Percentiles rank a stretch among this genome's conserved stretches.
Conservation (phyloP, 768 basidiomycete species). For the Tephrocybe sp. region DNA sequence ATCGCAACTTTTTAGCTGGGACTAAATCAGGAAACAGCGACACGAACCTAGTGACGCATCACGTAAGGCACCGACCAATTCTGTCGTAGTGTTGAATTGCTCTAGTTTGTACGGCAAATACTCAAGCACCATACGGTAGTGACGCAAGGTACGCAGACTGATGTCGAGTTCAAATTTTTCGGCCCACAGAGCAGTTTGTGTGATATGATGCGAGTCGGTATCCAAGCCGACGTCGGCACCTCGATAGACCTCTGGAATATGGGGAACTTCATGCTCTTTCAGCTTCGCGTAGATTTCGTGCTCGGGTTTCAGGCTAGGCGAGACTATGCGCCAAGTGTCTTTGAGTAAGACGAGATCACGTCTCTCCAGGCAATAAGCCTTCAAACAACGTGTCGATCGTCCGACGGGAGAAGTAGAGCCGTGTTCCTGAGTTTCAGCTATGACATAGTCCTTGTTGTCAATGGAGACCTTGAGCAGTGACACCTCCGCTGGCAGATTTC, state of each 20-base stretch:
- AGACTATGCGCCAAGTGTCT: no score
- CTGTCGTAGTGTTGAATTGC: neutral
- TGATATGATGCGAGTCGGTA: neutral
- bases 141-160: no score
- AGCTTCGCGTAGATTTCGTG: constrained; percentile 2
- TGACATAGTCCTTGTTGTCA: no score
- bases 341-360: neutral
- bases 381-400: constrained; percentile 1
- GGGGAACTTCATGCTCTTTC: neutral
- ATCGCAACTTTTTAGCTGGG: no score
- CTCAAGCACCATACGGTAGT: neutral
- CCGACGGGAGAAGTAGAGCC: neutral
- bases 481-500: no score
- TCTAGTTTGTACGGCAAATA: neutral
- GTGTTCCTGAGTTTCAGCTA: no score
- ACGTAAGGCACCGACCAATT: no score
- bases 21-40: no score
- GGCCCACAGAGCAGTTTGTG: neutral
- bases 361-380: neutral
- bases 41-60: no score
- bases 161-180: neutral
- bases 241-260: neutral
- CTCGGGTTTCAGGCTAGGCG: neutral
- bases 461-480: no score
- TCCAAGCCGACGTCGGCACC: no score